phyloP scores from a whole-genome alignment of 495 filamentous ascomycete species.

The Lophiotrema nucula region DNA sequence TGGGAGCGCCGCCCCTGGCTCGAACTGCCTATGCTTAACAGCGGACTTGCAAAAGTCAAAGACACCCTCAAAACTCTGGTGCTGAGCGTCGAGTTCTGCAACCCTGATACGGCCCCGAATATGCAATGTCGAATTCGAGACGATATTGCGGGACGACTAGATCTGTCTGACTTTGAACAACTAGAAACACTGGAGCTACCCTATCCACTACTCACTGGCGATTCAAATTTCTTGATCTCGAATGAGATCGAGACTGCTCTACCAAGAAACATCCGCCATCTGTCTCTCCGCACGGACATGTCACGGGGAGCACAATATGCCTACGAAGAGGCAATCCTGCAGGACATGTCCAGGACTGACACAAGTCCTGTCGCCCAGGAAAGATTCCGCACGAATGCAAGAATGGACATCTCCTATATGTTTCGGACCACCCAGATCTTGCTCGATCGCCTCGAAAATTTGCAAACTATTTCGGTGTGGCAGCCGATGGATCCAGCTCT shows the following conservation, averaged over 20 bases:
- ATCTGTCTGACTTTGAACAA: background rate
- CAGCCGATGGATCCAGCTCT: constrained; percentile 7
- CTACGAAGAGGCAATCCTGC: too few species aligned
- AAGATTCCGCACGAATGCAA: too few species aligned
- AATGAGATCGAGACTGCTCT: background rate
- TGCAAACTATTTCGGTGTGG: constrained; percentile 5
- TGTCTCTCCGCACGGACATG: constrained; percentile 15
- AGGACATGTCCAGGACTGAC: too few species aligned
- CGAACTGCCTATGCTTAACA: background rate
- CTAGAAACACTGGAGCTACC: background rate
- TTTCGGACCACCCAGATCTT: background rate
- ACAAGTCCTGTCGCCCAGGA: too few species aligned
- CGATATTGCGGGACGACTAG: background rate
- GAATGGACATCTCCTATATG: background rate
- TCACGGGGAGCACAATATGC: constrained; percentile 2
- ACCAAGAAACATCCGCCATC: constrained; percentile 8
- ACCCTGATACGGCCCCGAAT: background rate
- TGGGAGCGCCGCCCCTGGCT: background rate
- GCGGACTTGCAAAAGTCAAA: background rate
- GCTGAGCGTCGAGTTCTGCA: constrained; percentile 3
- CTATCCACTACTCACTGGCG: constrained; percentile 7
- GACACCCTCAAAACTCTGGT: constrained; percentile 5
- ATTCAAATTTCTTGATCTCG: background rate
- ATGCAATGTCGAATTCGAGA: background rate
- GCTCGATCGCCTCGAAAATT: background rate